These are phyloP conservation scores for Clavispora fructus DNA, from an alignment of 805 yeast species.

Conservation along the genomic window DNA sequence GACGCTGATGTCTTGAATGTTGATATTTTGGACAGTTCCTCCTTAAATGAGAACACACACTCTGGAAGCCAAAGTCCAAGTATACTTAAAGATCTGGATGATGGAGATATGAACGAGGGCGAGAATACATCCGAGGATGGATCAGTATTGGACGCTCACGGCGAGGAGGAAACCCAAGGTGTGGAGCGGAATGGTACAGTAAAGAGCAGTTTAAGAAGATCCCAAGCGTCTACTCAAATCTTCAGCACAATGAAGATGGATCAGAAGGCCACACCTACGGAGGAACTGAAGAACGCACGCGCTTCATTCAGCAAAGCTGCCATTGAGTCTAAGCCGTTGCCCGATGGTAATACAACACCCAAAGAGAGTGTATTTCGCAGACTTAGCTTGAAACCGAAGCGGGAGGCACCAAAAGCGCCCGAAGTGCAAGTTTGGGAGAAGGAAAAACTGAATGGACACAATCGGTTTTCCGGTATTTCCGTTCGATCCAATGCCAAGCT, in stretches of 20 bases:
- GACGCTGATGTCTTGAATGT: slow-evolving; percentile 8
- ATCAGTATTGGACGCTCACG: neutral
- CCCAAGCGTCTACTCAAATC: slow-evolving; percentile 26
- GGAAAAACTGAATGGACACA: slow-evolving; percentile 11
- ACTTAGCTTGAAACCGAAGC: slow-evolving; percentile 32
- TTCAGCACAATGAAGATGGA: slow-evolving; percentile 23
- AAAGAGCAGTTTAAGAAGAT: slow-evolving; percentile 10
- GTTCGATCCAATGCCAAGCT: slow-evolving; percentile 9
- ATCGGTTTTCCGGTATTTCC: slow-evolving; percentile 35
- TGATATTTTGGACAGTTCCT: slow-evolving; percentile 19
- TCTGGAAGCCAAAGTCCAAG: neutral
- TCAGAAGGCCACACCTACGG: neutral
- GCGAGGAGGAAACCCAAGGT: slow-evolving; percentile 1
- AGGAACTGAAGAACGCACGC: neutral
- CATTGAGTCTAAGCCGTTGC: neutral
- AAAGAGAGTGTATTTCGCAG: slow-evolving; percentile 13
- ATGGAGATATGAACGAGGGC: slow-evolving; percentile 3
- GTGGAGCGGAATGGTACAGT: slow-evolving; percentile 9
- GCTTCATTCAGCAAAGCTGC: neutral
- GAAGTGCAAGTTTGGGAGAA: slow-evolving; percentile 3
- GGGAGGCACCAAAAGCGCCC: slow-evolving; percentile 38
- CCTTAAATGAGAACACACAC: slow-evolving; percentile 6
- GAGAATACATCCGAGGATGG: slow-evolving; percentile 2
- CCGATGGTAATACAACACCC: neutral
- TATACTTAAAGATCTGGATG: slow-evolving; percentile 1